A percentile compares a stretch with the other conserved stretches of the same genome.
phyloP scores from a whole-genome alignment of 768 basidiomycete genomes.

The Naganishia antarctica region DNA sequence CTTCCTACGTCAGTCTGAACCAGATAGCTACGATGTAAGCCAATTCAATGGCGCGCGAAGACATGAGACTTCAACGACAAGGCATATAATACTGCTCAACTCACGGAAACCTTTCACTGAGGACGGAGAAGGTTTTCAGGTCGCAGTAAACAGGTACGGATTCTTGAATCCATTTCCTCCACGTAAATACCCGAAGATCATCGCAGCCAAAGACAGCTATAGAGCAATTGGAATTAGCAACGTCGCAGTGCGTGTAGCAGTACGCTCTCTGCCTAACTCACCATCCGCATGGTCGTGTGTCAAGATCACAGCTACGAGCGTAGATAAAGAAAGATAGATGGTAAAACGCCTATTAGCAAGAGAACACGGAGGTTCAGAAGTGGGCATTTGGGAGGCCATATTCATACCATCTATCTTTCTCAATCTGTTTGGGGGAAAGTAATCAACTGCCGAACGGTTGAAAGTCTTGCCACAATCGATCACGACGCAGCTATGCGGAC shows the following conservation, averaged over 20 bases:
- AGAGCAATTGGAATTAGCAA: not conserved
- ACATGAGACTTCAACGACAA: too few species aligned
- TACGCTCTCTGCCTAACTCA: not conserved
- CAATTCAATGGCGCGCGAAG: too few species aligned
- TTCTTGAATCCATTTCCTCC: conserved; percentile 13
- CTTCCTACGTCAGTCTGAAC: conserved; percentile 1
- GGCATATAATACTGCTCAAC: too few species aligned
- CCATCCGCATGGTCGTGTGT: conserved; percentile 15
- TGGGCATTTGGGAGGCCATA: too few species aligned
- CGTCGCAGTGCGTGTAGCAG: not conserved
- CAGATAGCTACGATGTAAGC: conserved; percentile 1
- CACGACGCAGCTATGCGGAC: not conserved
- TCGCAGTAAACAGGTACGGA: not conserved
- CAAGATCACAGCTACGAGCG: not conserved
- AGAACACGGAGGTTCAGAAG: too few species aligned
- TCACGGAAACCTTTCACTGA: conserved; percentile 12
- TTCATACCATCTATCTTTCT: conserved; percentile 16
- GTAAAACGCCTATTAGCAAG: too few species aligned
- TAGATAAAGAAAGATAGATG: too few species aligned
- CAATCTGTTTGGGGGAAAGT: not conserved
- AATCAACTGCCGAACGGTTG: not conserved
- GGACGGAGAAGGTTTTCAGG: conserved; percentile 6
- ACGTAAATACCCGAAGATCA: conserved; percentile 11
- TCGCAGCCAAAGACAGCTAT: not conserved
- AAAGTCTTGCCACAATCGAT: conserved; percentile 19